These are phyloP conservation scores for Penicillium nordicum DNA, from an alignment of 2,329 filamentous ascomycete species.

Conservation along the genomic window DNA sequence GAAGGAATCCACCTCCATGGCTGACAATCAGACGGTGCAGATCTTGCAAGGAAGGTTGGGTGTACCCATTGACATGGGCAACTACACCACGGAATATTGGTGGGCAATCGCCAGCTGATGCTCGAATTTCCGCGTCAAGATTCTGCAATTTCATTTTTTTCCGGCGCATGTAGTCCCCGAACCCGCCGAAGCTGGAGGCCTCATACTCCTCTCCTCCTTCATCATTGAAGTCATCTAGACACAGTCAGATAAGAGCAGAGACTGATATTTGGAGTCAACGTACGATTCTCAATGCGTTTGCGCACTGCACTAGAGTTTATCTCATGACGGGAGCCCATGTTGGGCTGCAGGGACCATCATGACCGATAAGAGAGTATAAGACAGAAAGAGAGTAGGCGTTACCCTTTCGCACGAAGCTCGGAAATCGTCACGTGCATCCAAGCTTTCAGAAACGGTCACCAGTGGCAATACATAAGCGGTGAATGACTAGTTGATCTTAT, in stretches of 20 bases:
- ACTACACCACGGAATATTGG: conserved; percentile 88
- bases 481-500: conserved; percentile 7
- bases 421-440: conserved; percentile 10
- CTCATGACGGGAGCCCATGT: conserved; percentile 62
- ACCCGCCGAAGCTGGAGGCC: conserved; percentile 80
- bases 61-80: conserved; percentile 91
- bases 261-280: conserved; percentile 14
- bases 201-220: conserved; percentile 91
- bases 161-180: conserved; percentile 84
- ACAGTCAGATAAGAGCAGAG: conserved; percentile 11
- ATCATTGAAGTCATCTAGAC: conserved; percentile 65
- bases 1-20: conserved; percentile 90
- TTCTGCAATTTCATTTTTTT: conserved; percentile 99
- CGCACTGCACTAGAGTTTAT: conserved; percentile 58
- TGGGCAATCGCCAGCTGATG: conserved; percentile 65
- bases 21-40: conserved; percentile 83
- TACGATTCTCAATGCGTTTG: conserved; percentile 61
- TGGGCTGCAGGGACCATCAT: conserved; percentile 26
- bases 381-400: background rate
- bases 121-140: conserved; percentile 75
- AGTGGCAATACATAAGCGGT: conserved; percentile 19
- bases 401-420: background rate
- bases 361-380: conserved; percentile 7
- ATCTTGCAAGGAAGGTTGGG: conserved; percentile 85
- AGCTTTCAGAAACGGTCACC: conserved; percentile 17